Percentiles rank a stretch among this genome's conserved stretches.
These are phyloP conservation scores for Globisporangium spiculum DNA, from an alignment of 352 stramenopile species.

Conservation along the genomic window DNA sequence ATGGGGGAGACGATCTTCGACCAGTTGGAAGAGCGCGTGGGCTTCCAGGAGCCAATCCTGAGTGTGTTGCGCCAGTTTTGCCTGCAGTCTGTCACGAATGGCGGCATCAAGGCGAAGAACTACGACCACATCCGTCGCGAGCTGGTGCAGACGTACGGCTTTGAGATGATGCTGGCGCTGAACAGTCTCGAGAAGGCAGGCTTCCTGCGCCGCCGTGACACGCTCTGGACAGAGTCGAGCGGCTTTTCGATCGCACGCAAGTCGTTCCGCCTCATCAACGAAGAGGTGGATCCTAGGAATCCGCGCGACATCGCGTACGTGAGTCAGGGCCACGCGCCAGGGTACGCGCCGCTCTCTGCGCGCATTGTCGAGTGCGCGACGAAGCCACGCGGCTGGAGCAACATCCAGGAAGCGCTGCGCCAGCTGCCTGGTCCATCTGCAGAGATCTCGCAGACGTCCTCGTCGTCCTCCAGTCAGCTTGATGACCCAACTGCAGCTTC, in stretches of 20 bases:
- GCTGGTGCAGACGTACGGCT: conserved; percentile 97
- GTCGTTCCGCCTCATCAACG: conserved; percentile 93
- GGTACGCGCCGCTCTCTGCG: conserved; percentile 93
- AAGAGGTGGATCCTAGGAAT: conserved; percentile 92
- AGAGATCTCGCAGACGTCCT: conserved; percentile 65
- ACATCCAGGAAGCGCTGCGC: conserved; percentile 79
- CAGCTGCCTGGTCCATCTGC: conserved; percentile 76
- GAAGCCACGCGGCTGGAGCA: conserved; percentile 72
- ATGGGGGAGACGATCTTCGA: conserved; percentile 95
- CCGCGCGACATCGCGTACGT: conserved; percentile 95
- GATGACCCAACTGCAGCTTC: conserved; percentile 17
- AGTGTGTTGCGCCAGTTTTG: conserved; percentile 92
- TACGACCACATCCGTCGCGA: conserved; percentile 93
- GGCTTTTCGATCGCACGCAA: conserved; percentile 88
- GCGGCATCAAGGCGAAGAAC: conserved; percentile 92
- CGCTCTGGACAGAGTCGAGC: conserved; percentile 75
- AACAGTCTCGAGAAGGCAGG: conserved; percentile 94
- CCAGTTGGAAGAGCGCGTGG: conserved; percentile 94
- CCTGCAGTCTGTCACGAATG: conserved; percentile 91
- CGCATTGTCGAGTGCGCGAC: conserved; percentile 91
- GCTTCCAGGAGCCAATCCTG: conserved; percentile 88
- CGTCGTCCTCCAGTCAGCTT: conserved; percentile 7
- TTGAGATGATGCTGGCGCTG: conserved; percentile 92
- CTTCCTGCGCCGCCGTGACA: conserved; percentile 89
- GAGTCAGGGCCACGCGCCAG: conserved; percentile 68